Base-by-base conservation (phyloP, 306 rosid genomes). In the Argentina anserina region DNA sequence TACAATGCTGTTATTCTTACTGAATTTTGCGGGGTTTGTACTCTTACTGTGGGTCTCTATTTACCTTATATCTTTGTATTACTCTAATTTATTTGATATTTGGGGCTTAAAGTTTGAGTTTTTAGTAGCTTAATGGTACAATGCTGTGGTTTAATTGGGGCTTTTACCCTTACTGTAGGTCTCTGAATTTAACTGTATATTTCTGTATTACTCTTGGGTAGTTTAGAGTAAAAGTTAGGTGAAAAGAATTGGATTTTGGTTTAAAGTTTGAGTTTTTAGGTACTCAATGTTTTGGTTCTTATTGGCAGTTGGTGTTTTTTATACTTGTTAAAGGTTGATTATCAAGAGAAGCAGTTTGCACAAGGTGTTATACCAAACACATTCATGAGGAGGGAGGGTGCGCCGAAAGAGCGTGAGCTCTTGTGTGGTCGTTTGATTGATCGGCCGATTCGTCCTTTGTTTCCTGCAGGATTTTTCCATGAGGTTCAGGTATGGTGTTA, bases 361-460 rank as follows among this genome's bases (percentile, higher is more conserved):
- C 99, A 85, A 84, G 97, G 99, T 34, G 77, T 84, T 64, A 94
- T 94, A 83, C 99, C 99, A 23, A 66, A 73, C 33, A 82, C 96
- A 12, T 91, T 70, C 86, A 88, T 83, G 96, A 72, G 97, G 41
- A 88, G 99, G 71, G 96, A 94, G 81, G 99, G 99, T 65, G 92
- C 97, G 49, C 99, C 99, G 6, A 94, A 80, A 84, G 99, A 94
- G 70, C 97, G 97, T 3, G 99, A 94, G 68, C 92, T 94, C 34
- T 67, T 94, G 81, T 91, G 97, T 67, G 99, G 87, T 75, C 86
- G 97, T 67, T 74, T 94, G 60, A 91, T 94, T 53, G 97, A 94
- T 78, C 83, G 99, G 55, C 96, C 99, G 1, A 91, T 94, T 62
- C 89, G 99, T 60, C 97, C 99, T 0, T 69, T 94, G 78, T 94